phyloP scores from a whole-genome alignment of 306 rosid genomes.

The Vicia villosa region DNA sequence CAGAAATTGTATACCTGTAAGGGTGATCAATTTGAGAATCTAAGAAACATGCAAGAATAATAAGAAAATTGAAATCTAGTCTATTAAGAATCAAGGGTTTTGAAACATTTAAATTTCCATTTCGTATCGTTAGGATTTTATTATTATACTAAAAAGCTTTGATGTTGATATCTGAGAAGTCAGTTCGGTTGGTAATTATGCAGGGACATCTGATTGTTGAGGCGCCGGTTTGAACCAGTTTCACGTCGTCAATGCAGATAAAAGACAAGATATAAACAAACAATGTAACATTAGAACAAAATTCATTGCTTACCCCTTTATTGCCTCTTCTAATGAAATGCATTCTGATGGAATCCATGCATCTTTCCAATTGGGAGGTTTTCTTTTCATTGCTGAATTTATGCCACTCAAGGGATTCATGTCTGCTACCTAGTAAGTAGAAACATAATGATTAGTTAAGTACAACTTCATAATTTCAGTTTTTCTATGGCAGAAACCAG shows the following conservation, averaged over 20 bases:
- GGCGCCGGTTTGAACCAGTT: too few relatives aligned
- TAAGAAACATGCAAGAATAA: conserved; percentile 24
- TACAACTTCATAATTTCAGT: neutral
- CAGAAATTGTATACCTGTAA: conserved; percentile 76
- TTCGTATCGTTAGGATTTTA: too few relatives aligned
- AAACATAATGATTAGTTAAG: conserved; percentile 13
- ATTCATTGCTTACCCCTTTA: conserved; percentile 62
- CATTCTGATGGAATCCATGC: conserved; percentile 82
- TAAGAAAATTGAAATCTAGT: too few relatives aligned
- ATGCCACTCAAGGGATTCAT: conserved; percentile 76
- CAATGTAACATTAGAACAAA: conserved; percentile 3
- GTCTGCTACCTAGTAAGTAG: conserved; percentile 55
- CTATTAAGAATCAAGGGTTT: too few relatives aligned
- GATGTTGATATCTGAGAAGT: too few relatives aligned
- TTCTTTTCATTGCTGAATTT: conserved; percentile 66
- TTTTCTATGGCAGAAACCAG: neutral
- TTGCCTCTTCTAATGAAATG: conserved; percentile 62
- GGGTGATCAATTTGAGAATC: neutral
- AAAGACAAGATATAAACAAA: too few relatives aligned
- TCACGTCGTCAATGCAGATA: too few relatives aligned
- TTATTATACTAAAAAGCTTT: too few relatives aligned
- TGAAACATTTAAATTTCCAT: too few relatives aligned
- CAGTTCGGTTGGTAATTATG: too few relatives aligned
- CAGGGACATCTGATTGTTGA: too few relatives aligned
- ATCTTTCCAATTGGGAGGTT: conserved; percentile 56